Base-by-base conservation (phyloP, 352 stramenopile genomes). In the Phytopythium boreale region DNA sequence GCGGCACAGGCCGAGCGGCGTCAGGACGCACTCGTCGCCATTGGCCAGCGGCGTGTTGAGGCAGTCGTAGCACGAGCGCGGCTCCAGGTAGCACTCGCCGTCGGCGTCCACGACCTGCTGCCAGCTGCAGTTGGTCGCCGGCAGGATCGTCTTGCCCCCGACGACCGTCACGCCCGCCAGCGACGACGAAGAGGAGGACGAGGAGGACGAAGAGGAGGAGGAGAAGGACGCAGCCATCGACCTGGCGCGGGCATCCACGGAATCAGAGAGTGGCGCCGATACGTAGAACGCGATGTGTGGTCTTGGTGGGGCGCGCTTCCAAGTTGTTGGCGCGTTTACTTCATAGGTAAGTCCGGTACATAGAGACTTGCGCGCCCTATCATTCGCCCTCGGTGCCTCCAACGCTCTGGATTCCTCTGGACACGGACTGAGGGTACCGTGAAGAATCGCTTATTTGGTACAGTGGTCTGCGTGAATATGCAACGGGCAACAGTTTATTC, bases 41-140 rank as follows among this genome's bases (percentile, higher is more conserved):
- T 55, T 76, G 5, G 62, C 64, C 0, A 82, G 69, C n/a, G 22
- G 43, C 24, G 63, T 66, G 43, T 89, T 88, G 56, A 89, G 73
- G 58, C 80, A 89, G 65, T 88, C 75, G 55, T 76, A 82, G 68
- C 80, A 89, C 22, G 76, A 75, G 31, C 80, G 80, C 39, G 80
- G 80, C 71, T 79, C 26, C 6, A 85, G 26, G 51, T 64, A 67
- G 68, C 80, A 89, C 44, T 39, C 36, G 46, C 63, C 62, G 43
- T 75, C 52, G 29, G 27, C 53, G 34, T 64, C 56, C 15, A 55
- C 70, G 43, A 76, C 66, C 52, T 74, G 69, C 41, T 74, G 68
- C 70, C 72, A 89, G 29, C 71, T 79, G 66, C 80, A 89, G 20
- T 71, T 68, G n/a, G 70, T 77, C n/a, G 71, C 51, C 15, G 27